Evolutionary conservation across 768 basidiomycete species (phyloP).

Genomic region (Auricularia heimuer): DNA sequence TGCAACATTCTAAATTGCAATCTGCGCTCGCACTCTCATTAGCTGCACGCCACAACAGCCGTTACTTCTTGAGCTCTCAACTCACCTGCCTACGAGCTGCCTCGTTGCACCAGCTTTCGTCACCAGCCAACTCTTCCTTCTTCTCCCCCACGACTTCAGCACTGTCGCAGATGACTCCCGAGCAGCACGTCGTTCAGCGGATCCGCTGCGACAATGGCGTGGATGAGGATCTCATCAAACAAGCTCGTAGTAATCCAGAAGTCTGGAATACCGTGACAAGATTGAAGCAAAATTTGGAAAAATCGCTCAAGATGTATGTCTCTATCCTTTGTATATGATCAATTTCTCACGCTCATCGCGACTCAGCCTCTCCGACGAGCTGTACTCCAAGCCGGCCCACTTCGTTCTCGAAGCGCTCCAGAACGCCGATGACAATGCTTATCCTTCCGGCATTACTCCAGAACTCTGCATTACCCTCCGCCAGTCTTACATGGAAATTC

Average conservation of each 20-base stretch:
- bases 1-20: no score
- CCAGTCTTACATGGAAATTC: constrained; percentile 8
- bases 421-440: constrained; percentile 20
- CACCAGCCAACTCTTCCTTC: neutral
- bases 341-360: neutral
- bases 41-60: neutral
- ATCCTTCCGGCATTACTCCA: neutral
- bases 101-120: neutral
- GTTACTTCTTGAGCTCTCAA: neutral
- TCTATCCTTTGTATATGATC: neutral
- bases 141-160: neutral
- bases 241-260: neutral
- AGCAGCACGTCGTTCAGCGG: neutral
- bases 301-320: neutral
- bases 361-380: constrained; percentile 10
- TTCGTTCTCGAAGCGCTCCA: constrained; percentile 21
- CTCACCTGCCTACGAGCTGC: neutral
- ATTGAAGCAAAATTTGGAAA: neutral
- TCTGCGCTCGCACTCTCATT: neutral
- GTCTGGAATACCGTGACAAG: neutral
- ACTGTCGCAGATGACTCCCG: neutral
- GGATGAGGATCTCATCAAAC: neutral
- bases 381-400: constrained; percentile 19
- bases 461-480: constrained; percentile 7
- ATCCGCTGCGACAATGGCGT: neutral